Conservation (phyloP, 2,329 filamentous ascomycete genomes). For the Scedosporium boydii region DNA sequence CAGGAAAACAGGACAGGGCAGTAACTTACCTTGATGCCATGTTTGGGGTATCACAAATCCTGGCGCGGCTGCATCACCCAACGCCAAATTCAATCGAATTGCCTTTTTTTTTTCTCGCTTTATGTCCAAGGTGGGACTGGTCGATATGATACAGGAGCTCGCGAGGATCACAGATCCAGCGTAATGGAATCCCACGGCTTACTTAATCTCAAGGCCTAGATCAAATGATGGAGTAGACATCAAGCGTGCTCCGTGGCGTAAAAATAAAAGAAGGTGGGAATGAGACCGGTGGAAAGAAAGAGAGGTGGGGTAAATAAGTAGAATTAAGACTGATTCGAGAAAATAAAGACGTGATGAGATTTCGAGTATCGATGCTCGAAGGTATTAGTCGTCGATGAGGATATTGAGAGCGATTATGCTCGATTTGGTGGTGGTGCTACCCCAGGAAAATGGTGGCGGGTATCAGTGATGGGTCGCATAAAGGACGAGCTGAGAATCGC, state of each 20-base stretch:
- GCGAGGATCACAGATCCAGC: neutral
- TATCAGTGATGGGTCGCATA: constrained; percentile 6
- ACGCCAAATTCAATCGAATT: neutral
- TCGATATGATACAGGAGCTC: neutral
- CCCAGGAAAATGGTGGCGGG: constrained; percentile 8
- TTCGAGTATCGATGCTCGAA: neutral
- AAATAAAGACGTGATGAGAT: neutral
- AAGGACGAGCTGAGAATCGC: constrained; percentile 3
- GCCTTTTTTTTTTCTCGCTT: neutral
- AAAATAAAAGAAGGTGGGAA: neutral
- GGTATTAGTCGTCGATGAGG: neutral
- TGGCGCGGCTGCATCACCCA: neutral
- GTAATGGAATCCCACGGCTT: neutral
- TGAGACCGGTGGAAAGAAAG: neutral
- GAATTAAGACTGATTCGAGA: neutral
- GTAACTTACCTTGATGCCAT: constrained; percentile 47
- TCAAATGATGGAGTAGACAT: neutral
- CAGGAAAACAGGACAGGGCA: neutral
- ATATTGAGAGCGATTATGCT: neutral
- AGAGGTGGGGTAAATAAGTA: neutral
- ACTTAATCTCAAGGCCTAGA: neutral
- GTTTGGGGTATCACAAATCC: constrained; percentile 23
- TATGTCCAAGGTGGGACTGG: neutral
- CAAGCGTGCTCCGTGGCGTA: neutral
- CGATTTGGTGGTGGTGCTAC: neutral